Percentiles rank a stretch among this genome's conserved stretches.
phyloP scores from a whole-genome alignment of 108 stramenopile species.

The Cyclotella baltica region DNA sequence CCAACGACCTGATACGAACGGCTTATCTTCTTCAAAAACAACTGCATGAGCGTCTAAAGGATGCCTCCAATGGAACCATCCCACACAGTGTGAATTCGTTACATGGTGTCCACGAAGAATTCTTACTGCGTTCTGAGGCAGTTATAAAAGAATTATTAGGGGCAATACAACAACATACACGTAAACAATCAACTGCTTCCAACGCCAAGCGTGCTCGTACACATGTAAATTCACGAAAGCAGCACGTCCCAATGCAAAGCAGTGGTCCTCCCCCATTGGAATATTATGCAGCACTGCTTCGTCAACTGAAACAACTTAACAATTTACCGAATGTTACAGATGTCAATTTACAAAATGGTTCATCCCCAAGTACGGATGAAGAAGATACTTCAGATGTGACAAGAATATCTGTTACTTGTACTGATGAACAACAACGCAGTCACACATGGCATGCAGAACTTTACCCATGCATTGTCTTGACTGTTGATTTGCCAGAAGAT shows the following conservation, averaged over 20 bases:
- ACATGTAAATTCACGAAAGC: not conserved
- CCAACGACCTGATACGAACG: slow-evolving; percentile 36
- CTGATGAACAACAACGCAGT: slow-evolving; percentile 34
- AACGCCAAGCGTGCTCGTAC: slow-evolving; percentile 12
- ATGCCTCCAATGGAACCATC: slow-evolving; percentile 47
- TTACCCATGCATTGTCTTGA: slow-evolving; percentile 41
- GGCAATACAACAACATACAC: slow-evolving; percentile 44
- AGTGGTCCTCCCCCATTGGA: slow-evolving; percentile 28
- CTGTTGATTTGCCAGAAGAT: slow-evolving; percentile 46
- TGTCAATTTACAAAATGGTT: slow-evolving; percentile 34
- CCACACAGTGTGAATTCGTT: not conserved
- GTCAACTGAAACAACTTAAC: slow-evolving; percentile 39
- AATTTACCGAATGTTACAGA: slow-evolving; percentile 39
- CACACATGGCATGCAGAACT: slow-evolving; percentile 58
- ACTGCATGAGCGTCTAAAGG: slow-evolving; percentile 45
- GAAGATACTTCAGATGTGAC: slow-evolving; percentile 29
- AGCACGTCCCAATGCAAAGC: not conserved
- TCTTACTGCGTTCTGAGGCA: slow-evolving; percentile 47
- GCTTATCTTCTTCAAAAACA: slow-evolving; percentile 30
- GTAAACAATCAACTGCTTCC: slow-evolving; percentile 30
- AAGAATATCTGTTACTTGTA: slow-evolving; percentile 48
- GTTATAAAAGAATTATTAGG: slow-evolving; percentile 41
- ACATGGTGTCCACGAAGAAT: slow-evolving; percentile 41
- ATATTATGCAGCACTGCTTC: slow-evolving; percentile 42
- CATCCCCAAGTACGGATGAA: slow-evolving; percentile 9